Base-by-base conservation (phyloP, 306 rosid species). In the Gleditsia sinensis region DNA sequence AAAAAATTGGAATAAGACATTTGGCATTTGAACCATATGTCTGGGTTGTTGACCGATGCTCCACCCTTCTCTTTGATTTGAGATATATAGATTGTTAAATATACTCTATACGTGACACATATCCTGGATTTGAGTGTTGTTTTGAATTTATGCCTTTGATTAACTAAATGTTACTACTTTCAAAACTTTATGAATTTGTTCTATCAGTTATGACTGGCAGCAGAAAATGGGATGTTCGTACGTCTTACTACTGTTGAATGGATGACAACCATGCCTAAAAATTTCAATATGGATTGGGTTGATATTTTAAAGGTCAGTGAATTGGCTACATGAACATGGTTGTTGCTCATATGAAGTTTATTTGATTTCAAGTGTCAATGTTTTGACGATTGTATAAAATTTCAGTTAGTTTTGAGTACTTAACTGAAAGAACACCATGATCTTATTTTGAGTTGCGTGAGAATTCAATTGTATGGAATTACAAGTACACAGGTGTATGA, bases 151-250 rank as follows among this genome's bases (percentile, higher is more conserved):
- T n/a, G n/a, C n/a, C n/a, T n/a, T n/a, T n/a, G n/a, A n/a, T n/a
- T n/a, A n/a, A n/a, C n/a, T n/a, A n/a, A n/a, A n/a, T n/a, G n/a
- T n/a, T n/a, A n/a, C n/a, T n/a, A n/a, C n/a, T n/a, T n/a, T n/a
- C n/a, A n/a, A n/a, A n/a, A n/a, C n/a, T n/a, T n/a, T n/a, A n/a
- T n/a, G n/a, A n/a, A n/a, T n/a, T n/a, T n/a, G n/a, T n/a, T n/a
- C n/a, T n/a, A n/a, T n/a, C n/a, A n/a, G n/a, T n/a, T n/a, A n/a
- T 94, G 98, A 96, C 78, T 94, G 82, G 98, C 98, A 54, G 98
- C 98, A 63, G 98, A 94, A 84, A 91, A 91, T 42, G 97, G 98
- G 66, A 91, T 94, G 94, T 94, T 94, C 79, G 48, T 94, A 37
- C 85, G 98, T 45, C 86, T 51, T 59, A 94, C 97, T 28, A 78